Evolutionary conservation across 164 flowering plant species (phyloP).

Genomic region (Taxillus chinensis): DNA sequence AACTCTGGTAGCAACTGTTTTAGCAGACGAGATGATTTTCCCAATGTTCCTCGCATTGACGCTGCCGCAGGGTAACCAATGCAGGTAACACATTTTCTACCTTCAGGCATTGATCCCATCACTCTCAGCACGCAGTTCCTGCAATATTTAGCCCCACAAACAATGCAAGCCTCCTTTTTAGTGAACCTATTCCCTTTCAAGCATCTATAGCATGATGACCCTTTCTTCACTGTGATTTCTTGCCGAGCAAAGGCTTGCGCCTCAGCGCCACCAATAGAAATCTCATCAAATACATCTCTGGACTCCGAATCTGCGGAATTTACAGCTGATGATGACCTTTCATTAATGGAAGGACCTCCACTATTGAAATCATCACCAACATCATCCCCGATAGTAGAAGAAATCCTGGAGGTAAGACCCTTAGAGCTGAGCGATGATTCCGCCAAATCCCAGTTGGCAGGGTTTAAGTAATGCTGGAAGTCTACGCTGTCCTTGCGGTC

Average conservation of each 20-base stretch:
- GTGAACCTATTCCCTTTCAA: constrained; percentile 36
- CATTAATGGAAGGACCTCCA: constrained; percentile 23
- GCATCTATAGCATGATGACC: constrained; percentile 40
- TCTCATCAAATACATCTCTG: constrained; percentile 14
- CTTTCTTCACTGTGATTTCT: constrained; percentile 35
- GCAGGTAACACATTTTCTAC: constrained; percentile 47
- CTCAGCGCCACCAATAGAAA: neutral
- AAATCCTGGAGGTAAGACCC: constrained; percentile 29
- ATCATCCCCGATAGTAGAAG: constrained; percentile 29
- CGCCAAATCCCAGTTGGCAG: constrained; percentile 22
- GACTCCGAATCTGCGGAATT: constrained; percentile 38
- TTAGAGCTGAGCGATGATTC: constrained; percentile 25
- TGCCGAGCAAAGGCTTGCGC: neutral
- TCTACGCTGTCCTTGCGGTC: constrained; percentile 20
- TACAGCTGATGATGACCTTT: constrained; percentile 29
- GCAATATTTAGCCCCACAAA: constrained; percentile 46
- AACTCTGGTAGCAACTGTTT: constrained; percentile 17
- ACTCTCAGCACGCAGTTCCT: constrained; percentile 32
- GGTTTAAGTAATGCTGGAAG: constrained; percentile 16
- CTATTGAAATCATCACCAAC: constrained; percentile 16
- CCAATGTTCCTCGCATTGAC: constrained; percentile 24
- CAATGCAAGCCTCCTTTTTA: constrained; percentile 39
- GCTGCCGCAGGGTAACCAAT: constrained; percentile 35
- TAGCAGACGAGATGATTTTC: constrained; percentile 31
- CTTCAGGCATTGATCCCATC: constrained; percentile 68